Evolutionary conservation across 2,329 filamentous ascomycete species (phyloP).

Genomic region (Lecanoromycetidae sp.): DNA sequence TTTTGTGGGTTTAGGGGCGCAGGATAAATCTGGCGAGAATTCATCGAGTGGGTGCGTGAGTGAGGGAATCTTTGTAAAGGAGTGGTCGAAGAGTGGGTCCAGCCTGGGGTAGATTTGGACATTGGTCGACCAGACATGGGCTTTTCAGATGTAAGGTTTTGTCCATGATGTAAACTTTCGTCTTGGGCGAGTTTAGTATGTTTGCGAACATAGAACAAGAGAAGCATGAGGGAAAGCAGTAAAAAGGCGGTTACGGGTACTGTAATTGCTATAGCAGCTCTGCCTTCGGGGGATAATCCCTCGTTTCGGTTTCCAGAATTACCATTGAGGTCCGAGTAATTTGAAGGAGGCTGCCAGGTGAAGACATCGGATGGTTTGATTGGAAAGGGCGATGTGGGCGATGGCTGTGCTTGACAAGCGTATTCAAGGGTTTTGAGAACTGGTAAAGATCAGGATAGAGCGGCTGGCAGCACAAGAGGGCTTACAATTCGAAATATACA

Average conservation of each 20-base stretch:
- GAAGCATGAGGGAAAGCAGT: constrained; percentile 12
- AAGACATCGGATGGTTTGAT: constrained; percentile 15
- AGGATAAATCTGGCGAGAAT: constrained; percentile 3
- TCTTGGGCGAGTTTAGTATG: constrained; percentile 1
- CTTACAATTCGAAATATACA: constrained; percentile 18
- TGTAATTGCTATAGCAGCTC: constrained; percentile 13
- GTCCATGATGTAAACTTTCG: constrained; percentile 3
- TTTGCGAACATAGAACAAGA: constrained; percentile 12
- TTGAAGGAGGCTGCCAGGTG: constrained; percentile 13
- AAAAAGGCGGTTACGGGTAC: constrained; percentile 15
- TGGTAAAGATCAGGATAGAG: background rate
- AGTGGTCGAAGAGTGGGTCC: background rate
- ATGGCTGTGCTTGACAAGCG: constrained; percentile 13
- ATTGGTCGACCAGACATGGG: no score
- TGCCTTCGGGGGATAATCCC: constrained; percentile 6
- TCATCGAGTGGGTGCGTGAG: constrained; percentile 1
- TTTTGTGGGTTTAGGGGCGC: constrained; percentile 7
- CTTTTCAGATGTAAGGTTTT: no score
- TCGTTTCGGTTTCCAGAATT: background rate
- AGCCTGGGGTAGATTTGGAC: constrained; percentile 3
- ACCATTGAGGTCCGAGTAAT: constrained; percentile 10
- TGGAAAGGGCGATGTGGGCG: constrained; percentile 8
- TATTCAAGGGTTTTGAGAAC: constrained; percentile 15
- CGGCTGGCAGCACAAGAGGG: background rate
- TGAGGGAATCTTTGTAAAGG: constrained; percentile 1